Conservation (phyloP, 2,329 filamentous ascomycete species). For the Claviceps pazoutovae region DNA sequence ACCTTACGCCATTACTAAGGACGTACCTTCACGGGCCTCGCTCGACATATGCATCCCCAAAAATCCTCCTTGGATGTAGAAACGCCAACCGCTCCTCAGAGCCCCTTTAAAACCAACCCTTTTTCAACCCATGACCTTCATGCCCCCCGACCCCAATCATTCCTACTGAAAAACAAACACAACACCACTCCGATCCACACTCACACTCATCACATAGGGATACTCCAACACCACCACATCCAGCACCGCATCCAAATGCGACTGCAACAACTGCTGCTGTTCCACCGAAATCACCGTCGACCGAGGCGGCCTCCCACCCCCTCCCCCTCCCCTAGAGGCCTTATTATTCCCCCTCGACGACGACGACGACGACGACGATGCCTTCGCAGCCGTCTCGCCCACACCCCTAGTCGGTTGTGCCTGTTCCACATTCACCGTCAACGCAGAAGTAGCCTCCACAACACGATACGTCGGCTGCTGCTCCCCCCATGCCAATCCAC, state of each 20-base stretch:
- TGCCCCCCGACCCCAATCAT: no score
- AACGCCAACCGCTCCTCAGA: no score
- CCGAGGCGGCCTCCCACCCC: constrained; percentile 40
- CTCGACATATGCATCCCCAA: no score
- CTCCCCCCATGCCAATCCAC: constrained; percentile 59
- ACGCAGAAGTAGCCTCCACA: constrained; percentile 45
- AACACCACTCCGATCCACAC: constrained; percentile 75
- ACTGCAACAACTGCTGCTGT: constrained; percentile 73
- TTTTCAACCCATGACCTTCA: no score
- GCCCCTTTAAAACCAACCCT: no score
- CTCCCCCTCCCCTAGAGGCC: background rate
- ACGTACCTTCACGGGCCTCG: no score
- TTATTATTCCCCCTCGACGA: background rate
- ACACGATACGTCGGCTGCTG: constrained; percentile 59
- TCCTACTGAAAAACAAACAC: constrained; percentile 61
- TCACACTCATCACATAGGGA: constrained; percentile 87
- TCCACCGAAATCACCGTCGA: constrained; percentile 77
- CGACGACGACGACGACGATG: constrained; percentile 9
- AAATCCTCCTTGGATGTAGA: no score
- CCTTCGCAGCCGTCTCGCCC: background rate
- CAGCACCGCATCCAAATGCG: constrained; percentile 75
- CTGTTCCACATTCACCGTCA: constrained; percentile 54
- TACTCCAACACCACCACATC: constrained; percentile 80
- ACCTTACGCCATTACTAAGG: no score
- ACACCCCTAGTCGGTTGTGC: constrained; percentile 18